Conservation (phyloP, 352 stramenopile species). For the Phytophthora tentaculata region DNA sequence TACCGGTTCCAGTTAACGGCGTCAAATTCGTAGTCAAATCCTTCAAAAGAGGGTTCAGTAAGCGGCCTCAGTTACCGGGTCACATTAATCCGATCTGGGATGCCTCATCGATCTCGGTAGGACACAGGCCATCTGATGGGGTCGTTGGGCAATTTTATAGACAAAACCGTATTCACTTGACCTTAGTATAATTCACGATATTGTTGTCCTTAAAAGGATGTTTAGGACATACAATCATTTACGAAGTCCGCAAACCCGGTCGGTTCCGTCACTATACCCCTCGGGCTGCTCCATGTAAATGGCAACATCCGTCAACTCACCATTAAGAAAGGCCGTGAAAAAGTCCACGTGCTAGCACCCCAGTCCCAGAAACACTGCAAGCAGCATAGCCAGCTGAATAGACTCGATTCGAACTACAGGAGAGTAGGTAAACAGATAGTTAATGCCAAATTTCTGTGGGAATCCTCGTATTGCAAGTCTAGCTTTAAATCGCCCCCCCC, state of each 20-base stretch:
- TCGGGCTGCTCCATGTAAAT: constrained; percentile 13
- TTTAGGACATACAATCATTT: background rate
- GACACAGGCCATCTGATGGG: no score
- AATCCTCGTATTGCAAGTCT: background rate
- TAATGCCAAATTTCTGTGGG: constrained; percentile 2
- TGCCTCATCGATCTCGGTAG: no score
- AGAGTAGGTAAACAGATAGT: constrained; percentile 10
- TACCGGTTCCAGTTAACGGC: no score
- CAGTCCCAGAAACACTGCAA: constrained; percentile 1
- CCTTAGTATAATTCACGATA: no score
- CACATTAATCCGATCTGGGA: no score
- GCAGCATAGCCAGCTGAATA: constrained; percentile 1
- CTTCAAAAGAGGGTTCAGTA: no score
- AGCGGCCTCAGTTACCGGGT: no score
- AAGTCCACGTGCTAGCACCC: constrained; percentile 1
- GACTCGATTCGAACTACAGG: constrained; percentile 11
- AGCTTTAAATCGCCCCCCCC: constrained; percentile 4
- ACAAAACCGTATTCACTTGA: no score
- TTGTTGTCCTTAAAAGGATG: no score
- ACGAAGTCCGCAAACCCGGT: background rate
- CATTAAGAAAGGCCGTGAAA: constrained; percentile 3
- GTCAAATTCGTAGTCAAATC: no score
- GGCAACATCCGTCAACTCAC: constrained; percentile 1
- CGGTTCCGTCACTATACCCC: no score
- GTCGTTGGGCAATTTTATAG: no score